Percentiles rank a stretch among this genome's conserved stretches.
These are phyloP conservation scores for Grifola frondosa DNA, from an alignment of 1,284 basidiomycete genomes.

Conservation along the genomic window DNA sequence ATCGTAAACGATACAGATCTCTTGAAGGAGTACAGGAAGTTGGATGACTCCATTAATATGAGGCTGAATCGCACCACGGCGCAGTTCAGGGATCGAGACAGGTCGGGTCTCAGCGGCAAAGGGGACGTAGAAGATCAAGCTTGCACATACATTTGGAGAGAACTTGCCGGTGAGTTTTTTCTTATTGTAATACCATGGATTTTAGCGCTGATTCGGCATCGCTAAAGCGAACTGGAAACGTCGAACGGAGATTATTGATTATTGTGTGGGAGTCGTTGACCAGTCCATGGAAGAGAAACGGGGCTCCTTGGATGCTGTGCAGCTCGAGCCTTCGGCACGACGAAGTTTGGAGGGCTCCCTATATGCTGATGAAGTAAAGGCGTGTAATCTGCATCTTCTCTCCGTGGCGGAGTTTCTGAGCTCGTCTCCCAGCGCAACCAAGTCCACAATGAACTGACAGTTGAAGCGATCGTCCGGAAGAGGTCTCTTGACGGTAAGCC, in stretches of 20 bases:
- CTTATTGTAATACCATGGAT: constrained; percentile 5
- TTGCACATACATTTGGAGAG: constrained; percentile 78
- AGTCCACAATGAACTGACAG: constrained; percentile 74
- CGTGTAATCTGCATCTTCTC: constrained; percentile 28
- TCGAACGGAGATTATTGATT: constrained; percentile 74
- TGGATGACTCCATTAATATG: constrained; percentile 85
- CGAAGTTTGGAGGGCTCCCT: constrained; percentile 55
- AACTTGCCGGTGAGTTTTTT: constrained; percentile 70
- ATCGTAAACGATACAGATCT: constrained; percentile 62
- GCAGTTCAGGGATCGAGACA: constrained; percentile 72
- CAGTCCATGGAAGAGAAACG: constrained; percentile 62
- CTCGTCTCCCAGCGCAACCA: constrained; percentile 60
- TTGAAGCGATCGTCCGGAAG: constrained; percentile 79
- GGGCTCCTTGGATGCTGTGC: constrained; percentile 41
- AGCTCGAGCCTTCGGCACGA: constrained; percentile 44
- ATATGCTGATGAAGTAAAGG: constrained; percentile 77
- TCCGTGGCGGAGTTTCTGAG: constrained; percentile 10
- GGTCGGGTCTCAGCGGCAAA: constrained; percentile 40
- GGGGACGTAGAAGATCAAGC: constrained; percentile 67
- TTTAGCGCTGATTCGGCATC: background rate
- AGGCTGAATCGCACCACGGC: constrained; percentile 82
- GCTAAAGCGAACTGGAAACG: constrained; percentile 79
- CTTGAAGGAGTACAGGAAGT: constrained; percentile 79
- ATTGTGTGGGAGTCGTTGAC: constrained; percentile 76
- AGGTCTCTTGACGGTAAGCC: constrained; percentile 75